Conservation (phyloP, 2,329 filamentous ascomycete genomes). For the Ophiocordyceps unilateralis region DNA sequence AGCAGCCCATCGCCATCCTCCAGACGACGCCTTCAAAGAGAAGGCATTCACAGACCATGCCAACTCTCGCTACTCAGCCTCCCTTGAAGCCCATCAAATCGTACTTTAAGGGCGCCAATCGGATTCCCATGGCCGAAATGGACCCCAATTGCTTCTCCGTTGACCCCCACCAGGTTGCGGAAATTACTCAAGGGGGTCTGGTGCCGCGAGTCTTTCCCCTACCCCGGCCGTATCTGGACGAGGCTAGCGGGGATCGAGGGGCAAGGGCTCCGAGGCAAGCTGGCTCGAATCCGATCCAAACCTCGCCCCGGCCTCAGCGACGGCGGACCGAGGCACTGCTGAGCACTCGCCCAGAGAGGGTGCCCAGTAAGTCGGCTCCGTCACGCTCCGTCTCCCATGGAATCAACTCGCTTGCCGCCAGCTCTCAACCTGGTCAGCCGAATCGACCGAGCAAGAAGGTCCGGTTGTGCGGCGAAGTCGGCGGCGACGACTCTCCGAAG, state of each 20-base stretch:
- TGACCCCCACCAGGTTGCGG: constrained; percentile 28
- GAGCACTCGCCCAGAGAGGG: constrained; percentile 19
- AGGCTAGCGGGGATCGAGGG: constrained; percentile 7
- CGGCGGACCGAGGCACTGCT: constrained; percentile 35
- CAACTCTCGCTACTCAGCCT: constrained; percentile 9
- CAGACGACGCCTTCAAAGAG: constrained; percentile 23
- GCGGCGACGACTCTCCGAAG: constrained; percentile 16
- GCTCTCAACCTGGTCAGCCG: constrained; percentile 7
- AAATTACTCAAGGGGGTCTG: constrained; percentile 29
- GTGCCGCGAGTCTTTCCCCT: constrained; percentile 40
- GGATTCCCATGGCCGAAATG: constrained; percentile 45
- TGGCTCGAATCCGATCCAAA: constrained; percentile 8
- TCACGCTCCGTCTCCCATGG: constrained; percentile 4
- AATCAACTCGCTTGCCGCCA: constrained; percentile 2
- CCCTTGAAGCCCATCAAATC: constrained; percentile 32
- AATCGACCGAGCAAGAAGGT: constrained; percentile 37
- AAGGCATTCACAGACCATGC: constrained; percentile 18
- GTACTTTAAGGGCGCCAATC: constrained; percentile 32
- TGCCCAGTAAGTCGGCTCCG: constrained; percentile 6
- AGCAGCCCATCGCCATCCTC: constrained; percentile 41
- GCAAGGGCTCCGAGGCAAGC: constrained; percentile 3
- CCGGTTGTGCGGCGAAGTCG: constrained; percentile 30
- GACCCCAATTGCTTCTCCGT: constrained; percentile 38
- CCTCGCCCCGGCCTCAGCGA: constrained; percentile 24
- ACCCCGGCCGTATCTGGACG: constrained; percentile 37